Conservation (phyloP, 2,329 filamentous ascomycete genomes). For the Waltergamsia citrina region DNA sequence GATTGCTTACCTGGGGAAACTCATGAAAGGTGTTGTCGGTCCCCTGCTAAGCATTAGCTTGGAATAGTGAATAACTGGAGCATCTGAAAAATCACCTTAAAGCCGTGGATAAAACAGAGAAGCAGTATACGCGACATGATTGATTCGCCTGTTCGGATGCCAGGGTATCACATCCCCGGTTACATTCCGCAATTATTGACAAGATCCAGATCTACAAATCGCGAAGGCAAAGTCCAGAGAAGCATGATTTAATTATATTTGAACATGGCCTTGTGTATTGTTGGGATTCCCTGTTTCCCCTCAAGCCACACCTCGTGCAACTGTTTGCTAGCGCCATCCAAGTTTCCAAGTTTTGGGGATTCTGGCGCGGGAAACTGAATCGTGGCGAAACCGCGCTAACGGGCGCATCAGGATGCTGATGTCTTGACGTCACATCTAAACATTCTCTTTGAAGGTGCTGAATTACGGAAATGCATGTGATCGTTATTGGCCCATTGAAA, state of each 20-base stretch:
- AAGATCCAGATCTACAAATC: neutral
- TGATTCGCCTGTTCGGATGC: neutral
- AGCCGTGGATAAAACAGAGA: slow-evolving; percentile 67
- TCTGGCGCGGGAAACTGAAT: neutral
- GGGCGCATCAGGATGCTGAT: too few relatives aligned
- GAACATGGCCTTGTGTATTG: neutral
- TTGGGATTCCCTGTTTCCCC: neutral
- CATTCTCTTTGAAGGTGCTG: too few relatives aligned
- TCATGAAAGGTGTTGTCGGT: slow-evolving; percentile 59
- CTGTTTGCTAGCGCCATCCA: slow-evolving; percentile 1
- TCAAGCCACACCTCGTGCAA: neutral
- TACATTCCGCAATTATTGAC: neutral
- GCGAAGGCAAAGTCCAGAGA: neutral
- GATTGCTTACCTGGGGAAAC: slow-evolving; percentile 49
- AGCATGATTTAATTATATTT: neutral
- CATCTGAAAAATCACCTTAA: slow-evolving; percentile 40
- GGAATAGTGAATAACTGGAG: neutral
- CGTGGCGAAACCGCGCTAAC: too few relatives aligned
- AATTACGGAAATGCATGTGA: too few relatives aligned
- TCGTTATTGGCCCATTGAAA: too few relatives aligned
- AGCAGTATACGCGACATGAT: slow-evolving; percentile 45
- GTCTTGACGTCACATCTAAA: too few relatives aligned
- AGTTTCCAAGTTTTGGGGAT: slow-evolving; percentile 1
- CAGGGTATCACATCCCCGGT: neutral
- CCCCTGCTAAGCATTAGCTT: slow-evolving; percentile 32